These are phyloP conservation scores for Pestalotiopsis fici DNA, from an alignment of 2,329 filamentous ascomycete genomes.

Conservation along the genomic window DNA sequence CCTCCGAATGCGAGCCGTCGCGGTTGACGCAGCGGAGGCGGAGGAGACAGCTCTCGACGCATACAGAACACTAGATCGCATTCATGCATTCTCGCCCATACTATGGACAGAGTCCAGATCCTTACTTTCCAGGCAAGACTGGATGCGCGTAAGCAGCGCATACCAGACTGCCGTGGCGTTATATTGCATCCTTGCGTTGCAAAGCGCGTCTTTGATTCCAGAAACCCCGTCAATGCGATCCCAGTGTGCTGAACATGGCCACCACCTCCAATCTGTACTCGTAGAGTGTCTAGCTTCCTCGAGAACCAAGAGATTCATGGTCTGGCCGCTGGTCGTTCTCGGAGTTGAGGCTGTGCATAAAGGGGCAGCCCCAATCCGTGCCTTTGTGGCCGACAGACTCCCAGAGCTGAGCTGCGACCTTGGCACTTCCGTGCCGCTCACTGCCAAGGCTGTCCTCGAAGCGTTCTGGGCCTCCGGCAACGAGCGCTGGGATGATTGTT, in stretches of 20 bases:
- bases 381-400: constrained; percentile 25
- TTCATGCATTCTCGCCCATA: background rate
- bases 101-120: background rate
- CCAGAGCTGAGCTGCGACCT: background rate
- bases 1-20: constrained; percentile 28
- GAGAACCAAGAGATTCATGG: constrained; percentile 23
- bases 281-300: constrained; percentile 15
- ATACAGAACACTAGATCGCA: background rate
- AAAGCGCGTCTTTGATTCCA: background rate
- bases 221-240: background rate
- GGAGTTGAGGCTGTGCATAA: constrained; percentile 30
- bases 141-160: background rate
- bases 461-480: constrained; percentile 33
- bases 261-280: background rate
- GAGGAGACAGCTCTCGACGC: background rate
- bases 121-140: background rate
- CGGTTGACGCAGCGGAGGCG: background rate
- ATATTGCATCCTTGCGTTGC: background rate
- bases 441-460: constrained; percentile 30
- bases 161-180: background rate
- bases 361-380: constrained; percentile 14
- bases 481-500: constrained; percentile 37
- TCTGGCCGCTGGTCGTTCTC: constrained; percentile 38
- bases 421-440: constrained; percentile 24
- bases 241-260: background rate